Evolutionary conservation across 305 asterid species (phyloP).

Genomic region (Fraxinus nigra): DNA sequence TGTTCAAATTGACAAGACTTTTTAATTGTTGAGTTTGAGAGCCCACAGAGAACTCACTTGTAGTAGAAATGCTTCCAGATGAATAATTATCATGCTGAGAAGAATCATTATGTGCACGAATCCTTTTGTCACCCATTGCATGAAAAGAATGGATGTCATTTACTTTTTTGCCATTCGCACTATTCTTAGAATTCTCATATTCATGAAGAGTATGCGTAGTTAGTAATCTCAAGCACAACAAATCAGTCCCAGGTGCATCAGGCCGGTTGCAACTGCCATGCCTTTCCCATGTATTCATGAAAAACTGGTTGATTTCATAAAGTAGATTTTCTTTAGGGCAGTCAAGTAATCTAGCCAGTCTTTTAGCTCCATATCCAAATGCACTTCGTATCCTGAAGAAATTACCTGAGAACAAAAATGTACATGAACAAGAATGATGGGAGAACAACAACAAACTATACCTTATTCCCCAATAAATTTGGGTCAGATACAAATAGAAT

Average conservation of each 20-base stretch:
- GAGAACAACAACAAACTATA: background rate
- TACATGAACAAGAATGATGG: constrained; percentile 1
- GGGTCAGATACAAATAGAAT: background rate
- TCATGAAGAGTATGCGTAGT: constrained; percentile 36
- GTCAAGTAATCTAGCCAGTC: constrained; percentile 65
- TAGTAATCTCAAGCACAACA: constrained; percentile 37
- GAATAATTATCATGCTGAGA: constrained; percentile 41
- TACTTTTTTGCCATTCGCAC: constrained; percentile 33
- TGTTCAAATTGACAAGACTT: constrained; percentile 42
- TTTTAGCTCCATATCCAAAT: constrained; percentile 86
- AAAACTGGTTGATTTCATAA: constrained; percentile 77
- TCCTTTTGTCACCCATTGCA: constrained; percentile 36
- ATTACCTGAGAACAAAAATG: constrained; percentile 56
- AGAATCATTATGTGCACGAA: constrained; percentile 27
- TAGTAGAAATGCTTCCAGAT: constrained; percentile 33
- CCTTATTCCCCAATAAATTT: background rate
- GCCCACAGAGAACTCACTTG: constrained; percentile 39
- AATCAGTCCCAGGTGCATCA: constrained; percentile 65
- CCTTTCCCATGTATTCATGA: constrained; percentile 79
- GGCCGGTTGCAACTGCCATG: constrained; percentile 81
- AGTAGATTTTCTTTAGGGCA: constrained; percentile 62
- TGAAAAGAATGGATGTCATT: constrained; percentile 34
- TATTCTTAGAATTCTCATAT: constrained; percentile 35
- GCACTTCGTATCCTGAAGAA: constrained; percentile 91
- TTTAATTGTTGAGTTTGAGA: constrained; percentile 47